These are phyloP conservation scores for Chaetomium sp. DNA, from an alignment of 2,329 filamentous ascomycete genomes.

Conservation along the genomic window DNA sequence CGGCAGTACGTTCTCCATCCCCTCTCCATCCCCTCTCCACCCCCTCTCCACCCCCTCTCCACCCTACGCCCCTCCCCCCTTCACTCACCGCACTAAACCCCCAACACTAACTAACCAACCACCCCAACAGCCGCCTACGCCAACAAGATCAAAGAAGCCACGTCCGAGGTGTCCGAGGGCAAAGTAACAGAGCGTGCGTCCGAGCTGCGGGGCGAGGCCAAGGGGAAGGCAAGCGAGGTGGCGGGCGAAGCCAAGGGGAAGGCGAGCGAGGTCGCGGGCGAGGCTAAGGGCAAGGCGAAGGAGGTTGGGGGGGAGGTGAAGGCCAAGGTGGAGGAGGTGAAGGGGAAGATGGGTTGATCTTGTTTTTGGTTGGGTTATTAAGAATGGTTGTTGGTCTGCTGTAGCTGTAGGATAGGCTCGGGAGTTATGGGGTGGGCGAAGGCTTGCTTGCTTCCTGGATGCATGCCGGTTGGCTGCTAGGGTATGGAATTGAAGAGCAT, in stretches of 20 bases:
- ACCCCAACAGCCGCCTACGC: conserved; percentile 41
- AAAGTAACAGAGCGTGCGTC: conserved; percentile 46
- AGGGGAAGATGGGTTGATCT: neutral
- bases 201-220: conserved; percentile 41
- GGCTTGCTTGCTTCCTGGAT: no score
- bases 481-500: neutral
- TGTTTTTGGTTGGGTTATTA: neutral
- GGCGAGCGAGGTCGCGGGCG: conserved; percentile 43
- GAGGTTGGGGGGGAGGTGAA: conserved; percentile 12
- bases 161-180: conserved; percentile 40
- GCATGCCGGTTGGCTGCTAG: neutral
- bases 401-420: no score
- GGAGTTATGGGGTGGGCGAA: no score
- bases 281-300: conserved; percentile 40
- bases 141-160: conserved; percentile 53
- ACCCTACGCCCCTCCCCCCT: neutral
- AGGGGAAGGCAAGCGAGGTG: conserved; percentile 46
- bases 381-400: no score
- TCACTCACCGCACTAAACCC: neutral
- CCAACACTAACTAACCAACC: neutral
- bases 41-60: neutral
- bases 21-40: neutral
- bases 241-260: conserved; percentile 42
- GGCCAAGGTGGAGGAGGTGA: neutral
- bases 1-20: conserved; percentile 45